Percentiles rank a stretch among this genome's conserved stretches.
Conservation (phyloP, 768 basidiomycete species). For the Baorangia bicolor region DNA sequence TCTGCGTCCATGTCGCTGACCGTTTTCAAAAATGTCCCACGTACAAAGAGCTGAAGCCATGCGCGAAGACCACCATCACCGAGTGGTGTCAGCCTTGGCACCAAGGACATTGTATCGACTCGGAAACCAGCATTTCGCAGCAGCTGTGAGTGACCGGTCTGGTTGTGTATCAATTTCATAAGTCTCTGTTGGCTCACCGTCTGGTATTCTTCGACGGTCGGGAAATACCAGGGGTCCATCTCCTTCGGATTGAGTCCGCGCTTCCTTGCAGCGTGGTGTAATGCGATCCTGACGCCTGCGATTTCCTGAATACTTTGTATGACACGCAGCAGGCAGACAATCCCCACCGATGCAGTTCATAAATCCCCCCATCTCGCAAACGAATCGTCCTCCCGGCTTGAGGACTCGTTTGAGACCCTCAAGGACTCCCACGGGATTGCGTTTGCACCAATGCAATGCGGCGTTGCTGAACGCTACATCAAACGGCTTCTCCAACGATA, state of each 20-base stretch:
- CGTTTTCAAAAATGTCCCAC: slow-evolving; percentile 55
- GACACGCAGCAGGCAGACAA: background rate
- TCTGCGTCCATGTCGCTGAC: slow-evolving; percentile 54
- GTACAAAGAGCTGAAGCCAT: slow-evolving; percentile 69
- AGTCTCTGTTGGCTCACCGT: slow-evolving; percentile 37
- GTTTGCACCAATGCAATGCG: slow-evolving; percentile 83
- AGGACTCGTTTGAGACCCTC: slow-evolving; percentile 57
- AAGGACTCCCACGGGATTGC: slow-evolving; percentile 64
- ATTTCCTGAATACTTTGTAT: background rate
- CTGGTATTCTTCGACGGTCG: slow-evolving; percentile 64
- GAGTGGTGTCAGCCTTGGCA: slow-evolving; percentile 55
- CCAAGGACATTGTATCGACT: slow-evolving; percentile 51
- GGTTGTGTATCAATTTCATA: slow-evolving; percentile 1
- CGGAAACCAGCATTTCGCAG: slow-evolving; percentile 57
- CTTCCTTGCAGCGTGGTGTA: slow-evolving; percentile 52
- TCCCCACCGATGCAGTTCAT: slow-evolving; percentile 64
- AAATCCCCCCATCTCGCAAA: slow-evolving; percentile 76
- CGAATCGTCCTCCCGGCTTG: slow-evolving; percentile 69
- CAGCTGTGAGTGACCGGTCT: slow-evolving; percentile 39
- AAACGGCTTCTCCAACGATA: slow-evolving; percentile 41
- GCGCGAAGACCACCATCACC: slow-evolving; percentile 49
- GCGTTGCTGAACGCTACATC: slow-evolving; percentile 84
- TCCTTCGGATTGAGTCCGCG: slow-evolving; percentile 56
- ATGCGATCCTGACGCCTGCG: slow-evolving; percentile 57
- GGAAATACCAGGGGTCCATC: slow-evolving; percentile 86